A percentile compares a stretch with the other conserved stretches of the same genome.
These are phyloP conservation scores for Dothideomycetes sp. DNA, from an alignment of 2,329 filamentous ascomycete genomes.

Conservation along the genomic window DNA sequence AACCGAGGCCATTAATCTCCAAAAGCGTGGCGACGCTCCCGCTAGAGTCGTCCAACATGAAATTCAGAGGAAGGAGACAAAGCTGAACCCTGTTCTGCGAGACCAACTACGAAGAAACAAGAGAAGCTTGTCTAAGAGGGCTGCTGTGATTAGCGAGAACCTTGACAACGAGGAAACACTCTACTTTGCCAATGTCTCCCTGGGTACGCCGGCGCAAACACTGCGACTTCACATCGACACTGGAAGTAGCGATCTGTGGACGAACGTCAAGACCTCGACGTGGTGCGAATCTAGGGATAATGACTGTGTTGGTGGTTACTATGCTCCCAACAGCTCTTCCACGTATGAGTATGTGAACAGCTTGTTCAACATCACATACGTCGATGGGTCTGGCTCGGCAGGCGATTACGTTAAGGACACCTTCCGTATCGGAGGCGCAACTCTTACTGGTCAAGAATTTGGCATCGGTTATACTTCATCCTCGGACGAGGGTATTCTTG, in stretches of 20 bases:
- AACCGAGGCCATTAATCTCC: slow-evolving; percentile 18
- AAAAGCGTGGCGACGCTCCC: slow-evolving; percentile 15
- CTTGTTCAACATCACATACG: slow-evolving; percentile 79
- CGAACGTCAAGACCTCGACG: slow-evolving; percentile 51
- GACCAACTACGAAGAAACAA: slow-evolving; percentile 36
- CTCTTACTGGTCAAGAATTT: slow-evolving; percentile 52
- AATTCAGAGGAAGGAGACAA: slow-evolving; percentile 37
- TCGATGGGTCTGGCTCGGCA: slow-evolving; percentile 64
- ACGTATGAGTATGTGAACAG: slow-evolving; percentile 64
- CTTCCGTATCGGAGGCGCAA: slow-evolving; percentile 46
- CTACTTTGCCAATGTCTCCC: slow-evolving; percentile 46
- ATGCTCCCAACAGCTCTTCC: slow-evolving; percentile 59
- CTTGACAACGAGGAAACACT: slow-evolving; percentile 49
- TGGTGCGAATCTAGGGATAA: slow-evolving; percentile 40
- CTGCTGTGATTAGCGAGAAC: slow-evolving; percentile 32
- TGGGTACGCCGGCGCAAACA: slow-evolving; percentile 47
- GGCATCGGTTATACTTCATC: slow-evolving; percentile 57
- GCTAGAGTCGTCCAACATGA: slow-evolving; percentile 39
- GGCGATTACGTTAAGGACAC: slow-evolving; percentile 77
- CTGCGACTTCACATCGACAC: slow-evolving; percentile 51
- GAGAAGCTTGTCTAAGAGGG: too few relatives aligned
- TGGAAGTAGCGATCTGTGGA: slow-evolving; percentile 53
- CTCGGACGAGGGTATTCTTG: slow-evolving; percentile 61
- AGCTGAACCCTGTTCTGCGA: slow-evolving; percentile 31
- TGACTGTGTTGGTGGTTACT: slow-evolving; percentile 57